Evolutionary conservation across 306 rosid species (phyloP).

Genomic region (Phaseolus lunatus): DNA sequence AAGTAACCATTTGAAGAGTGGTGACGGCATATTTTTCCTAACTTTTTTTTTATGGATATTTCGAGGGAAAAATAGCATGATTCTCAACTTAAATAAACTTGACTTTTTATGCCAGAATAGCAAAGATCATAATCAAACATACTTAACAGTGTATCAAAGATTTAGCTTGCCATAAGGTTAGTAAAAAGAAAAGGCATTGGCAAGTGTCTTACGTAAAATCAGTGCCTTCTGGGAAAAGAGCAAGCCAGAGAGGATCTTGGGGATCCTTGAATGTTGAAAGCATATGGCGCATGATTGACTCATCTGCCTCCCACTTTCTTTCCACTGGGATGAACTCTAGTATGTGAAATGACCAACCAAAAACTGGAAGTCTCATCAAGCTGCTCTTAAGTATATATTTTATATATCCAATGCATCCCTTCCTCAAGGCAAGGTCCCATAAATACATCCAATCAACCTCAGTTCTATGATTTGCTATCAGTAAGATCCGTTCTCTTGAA

Average conservation of each 20-base stretch:
- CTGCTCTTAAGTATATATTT: conserved; percentile 81
- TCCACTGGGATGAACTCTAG: conserved; percentile 80
- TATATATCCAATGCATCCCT: conserved; percentile 72
- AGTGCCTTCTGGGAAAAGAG: conserved; percentile 93
- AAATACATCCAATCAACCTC: conserved; percentile 93
- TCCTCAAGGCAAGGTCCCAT: conserved; percentile 86
- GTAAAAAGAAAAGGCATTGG: conserved; percentile 33
- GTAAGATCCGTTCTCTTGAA: conserved; percentile 60
- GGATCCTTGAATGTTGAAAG: conserved; percentile 79
- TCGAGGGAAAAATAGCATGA: conserved; percentile 16
- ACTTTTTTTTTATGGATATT: background rate
- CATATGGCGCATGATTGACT: conserved; percentile 62
- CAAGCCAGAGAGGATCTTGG: conserved; percentile 80
- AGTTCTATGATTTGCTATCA: conserved; percentile 84
- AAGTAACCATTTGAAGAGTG: conserved; percentile 14
- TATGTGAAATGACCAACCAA: conserved; percentile 88
- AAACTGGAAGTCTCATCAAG: conserved; percentile 78
- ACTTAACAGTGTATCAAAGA: background rate
- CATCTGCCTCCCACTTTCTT: conserved; percentile 84
- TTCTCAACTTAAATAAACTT: conserved; percentile 25
- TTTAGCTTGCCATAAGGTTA: background rate
- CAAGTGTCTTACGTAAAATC: conserved; percentile 70
- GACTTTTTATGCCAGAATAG: background rate
- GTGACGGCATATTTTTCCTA: background rate
- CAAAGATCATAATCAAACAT: conserved; percentile 19